Base-by-base conservation (phyloP, 2,329 filamentous ascomycete genomes). In the Davidsoniella virescens region DNA sequence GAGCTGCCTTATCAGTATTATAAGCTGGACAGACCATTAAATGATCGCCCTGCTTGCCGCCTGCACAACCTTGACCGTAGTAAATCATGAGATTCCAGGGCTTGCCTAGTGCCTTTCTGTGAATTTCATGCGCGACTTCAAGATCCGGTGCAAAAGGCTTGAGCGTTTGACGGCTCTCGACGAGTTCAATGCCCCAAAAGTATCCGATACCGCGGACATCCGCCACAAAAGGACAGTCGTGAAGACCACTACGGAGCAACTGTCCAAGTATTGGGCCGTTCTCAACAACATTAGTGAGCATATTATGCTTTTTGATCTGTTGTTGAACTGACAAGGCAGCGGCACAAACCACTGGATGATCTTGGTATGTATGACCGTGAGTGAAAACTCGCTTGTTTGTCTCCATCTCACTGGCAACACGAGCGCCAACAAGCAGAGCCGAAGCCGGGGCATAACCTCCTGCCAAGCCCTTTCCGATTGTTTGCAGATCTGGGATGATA, bases 11-110 rank as follows among this genome's bases (percentile, higher is more conserved):
- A 1, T 70, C 76, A 16, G 80, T 68, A 44, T 75, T 84, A 63
- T 78, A 85, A 1, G 83, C 72, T 4, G 84, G 84, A 1, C 81
- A 74, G 12, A 88, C 58, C 33, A 87, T 69, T 37, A 86, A 66
- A 60, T 85, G 80, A 57, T 88, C 84, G 8, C 83, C 82, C 1
- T 60, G 60, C 12, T n/a, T 17, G 29, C 17, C 17, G 6, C 50
- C 50, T 14, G 44, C 50, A 29, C 44, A 44, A n/a, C 50, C 50
- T 39, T 52, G 50, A 2, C 50, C 50, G 16, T 52, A 44, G 29
- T 52, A 52, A 5, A 52, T 26, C 50, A 44, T 47, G 12, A 42
- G 44, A 18, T 25, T 40, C 7, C 23, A 26, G 9, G 25, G 38
- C n/a, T 29, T 20, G 7, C 20, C 26, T 4, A 52, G 23, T 3